Base-by-base conservation (phyloP, 495 filamentous ascomycete genomes). In the Penicillium egyptiacum region DNA sequence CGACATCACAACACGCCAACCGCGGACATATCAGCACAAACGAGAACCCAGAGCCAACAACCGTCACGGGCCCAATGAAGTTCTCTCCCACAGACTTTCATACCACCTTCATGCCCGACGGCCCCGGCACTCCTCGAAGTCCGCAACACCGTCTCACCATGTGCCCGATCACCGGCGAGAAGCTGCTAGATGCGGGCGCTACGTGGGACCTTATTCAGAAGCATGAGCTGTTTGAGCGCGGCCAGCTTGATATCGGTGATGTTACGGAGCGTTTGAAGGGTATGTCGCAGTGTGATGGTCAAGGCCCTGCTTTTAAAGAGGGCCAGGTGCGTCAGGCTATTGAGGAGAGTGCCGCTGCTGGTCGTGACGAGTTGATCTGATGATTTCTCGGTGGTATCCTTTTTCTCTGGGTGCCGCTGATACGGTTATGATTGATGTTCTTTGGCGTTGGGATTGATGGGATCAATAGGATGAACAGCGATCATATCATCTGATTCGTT, bases 171-270 rank as follows among this genome's bases (percentile, higher is more conserved):
- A 88, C 79, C 3, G 89, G 89, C n/a, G 87, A 93, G 71, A 80
- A 83, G 20, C 76, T 96, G 37, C 78, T 96, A 5, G 89, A 88
- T 31, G 86, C 90, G 2, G 84, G 86, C 33, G 89, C 89, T 1
- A 89, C 92, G 3, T 97, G 94, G 93, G 93, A 97, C 64, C 74
- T 92, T 17, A 95, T 98, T 49, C 89, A 96, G 68, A 78, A 71
- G 22, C 91, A 97, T 73, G 85, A 88, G 20, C 70, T 94, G 23
- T 96, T 87, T 64, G 85, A 88, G 66, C 77, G 79, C 28, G 94
- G 93, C 0, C 74, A 88, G n/a, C 88, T 97, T 19, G 90, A 98
- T 71, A 83, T 98, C 40, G 87, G 76, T 40, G 80, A 86, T 64
- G 87, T 98, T 39, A 86, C 83, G 60, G 86, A 91, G 59, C 74